Percentiles rank a stretch among this genome's conserved stretches.
phyloP scores from a whole-genome alignment of 305 asterid species.

The Ilex paraguariensis region DNA sequence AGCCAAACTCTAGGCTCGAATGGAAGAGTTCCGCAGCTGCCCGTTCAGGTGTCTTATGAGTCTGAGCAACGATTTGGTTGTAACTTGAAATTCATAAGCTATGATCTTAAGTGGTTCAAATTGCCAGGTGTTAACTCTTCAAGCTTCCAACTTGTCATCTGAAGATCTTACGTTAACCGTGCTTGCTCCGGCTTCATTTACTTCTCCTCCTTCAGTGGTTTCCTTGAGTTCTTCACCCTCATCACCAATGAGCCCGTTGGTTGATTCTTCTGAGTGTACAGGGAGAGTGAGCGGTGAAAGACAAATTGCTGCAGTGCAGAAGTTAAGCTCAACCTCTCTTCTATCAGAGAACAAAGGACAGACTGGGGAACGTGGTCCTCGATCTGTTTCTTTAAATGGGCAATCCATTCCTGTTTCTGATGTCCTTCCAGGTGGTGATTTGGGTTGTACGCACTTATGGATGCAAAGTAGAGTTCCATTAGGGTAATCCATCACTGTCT shows the following conservation, averaged over 20 bases:
- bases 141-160: slow-evolving; percentile 89
- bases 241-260: slow-evolving; percentile 52
- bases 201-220: slow-evolving; percentile 85
- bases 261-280: slow-evolving; percentile 35
- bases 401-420: slow-evolving; percentile 37
- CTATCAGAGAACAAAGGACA: slow-evolving; percentile 31
- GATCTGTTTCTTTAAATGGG: slow-evolving; percentile 36
- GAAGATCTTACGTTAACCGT: slow-evolving; percentile 85
- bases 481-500: slow-evolving; percentile 52
- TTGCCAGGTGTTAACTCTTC: slow-evolving; percentile 87
- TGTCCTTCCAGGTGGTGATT: slow-evolving; percentile 62
- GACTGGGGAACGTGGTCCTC: slow-evolving; percentile 35
- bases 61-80: slow-evolving; percentile 15
- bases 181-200: slow-evolving; percentile 94
- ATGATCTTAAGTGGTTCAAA: slow-evolving; percentile 25
- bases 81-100: slow-evolving; percentile 15
- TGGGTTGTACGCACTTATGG: slow-evolving; percentile 94
- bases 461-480: slow-evolving; percentile 95
- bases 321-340: slow-evolving; percentile 18
- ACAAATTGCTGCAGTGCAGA: slow-evolving; percentile 28
- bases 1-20: slow-evolving; percentile 63
- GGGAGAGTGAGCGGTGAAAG: slow-evolving; percentile 35
- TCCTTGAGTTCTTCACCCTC: slow-evolving; percentile 64
- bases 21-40: slow-evolving; percentile 61
- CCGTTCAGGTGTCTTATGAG: slow-evolving; percentile 67